Evolutionary conservation across 2,329 filamentous ascomycete species (phyloP).

Genomic region (Metarhizium anisopliae): DNA sequence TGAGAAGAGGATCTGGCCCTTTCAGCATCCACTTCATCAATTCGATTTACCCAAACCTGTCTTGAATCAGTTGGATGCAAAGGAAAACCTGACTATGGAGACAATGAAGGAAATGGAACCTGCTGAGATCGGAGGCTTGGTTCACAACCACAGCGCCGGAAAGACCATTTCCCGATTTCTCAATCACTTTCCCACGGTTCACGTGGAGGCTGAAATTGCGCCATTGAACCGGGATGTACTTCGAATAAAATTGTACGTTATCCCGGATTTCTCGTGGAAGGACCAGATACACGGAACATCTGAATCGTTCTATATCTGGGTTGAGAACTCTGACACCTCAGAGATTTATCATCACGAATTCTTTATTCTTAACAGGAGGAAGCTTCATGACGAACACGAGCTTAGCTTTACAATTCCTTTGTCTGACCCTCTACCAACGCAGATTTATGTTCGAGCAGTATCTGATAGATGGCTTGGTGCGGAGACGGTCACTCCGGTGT

Average conservation of each 20-base stretch:
- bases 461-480: slow-evolving; percentile 96
- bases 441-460: slow-evolving; percentile 91
- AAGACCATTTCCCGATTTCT: slow-evolving; percentile 71
- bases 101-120: slow-evolving; percentile 86
- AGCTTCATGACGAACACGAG: slow-evolving; percentile 93
- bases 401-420: slow-evolving; percentile 96
- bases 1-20: slow-evolving; percentile 91
- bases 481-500: slow-evolving; percentile 89
- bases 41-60: slow-evolving; percentile 84
- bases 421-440: slow-evolving; percentile 83
- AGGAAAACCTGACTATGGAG: slow-evolving; percentile 67
- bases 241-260: slow-evolving; percentile 78
- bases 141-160: slow-evolving; percentile 86
- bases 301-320: slow-evolving; percentile 98
- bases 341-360: slow-evolving; percentile 98
- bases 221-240: slow-evolving; percentile 91
- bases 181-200: slow-evolving; percentile 85
- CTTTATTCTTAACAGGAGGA: slow-evolving; percentile 84
- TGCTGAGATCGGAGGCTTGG: slow-evolving; percentile 79
- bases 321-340: slow-evolving; percentile 94
- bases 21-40: slow-evolving; percentile 88
- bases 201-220: slow-evolving; percentile 87
- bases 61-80: slow-evolving; percentile 77
- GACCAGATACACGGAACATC: slow-evolving; percentile 88
- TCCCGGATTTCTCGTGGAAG: slow-evolving; percentile 90